Base-by-base conservation (phyloP, 2,329 filamentous ascomycete genomes). In the Clathrospora elynae region DNA sequence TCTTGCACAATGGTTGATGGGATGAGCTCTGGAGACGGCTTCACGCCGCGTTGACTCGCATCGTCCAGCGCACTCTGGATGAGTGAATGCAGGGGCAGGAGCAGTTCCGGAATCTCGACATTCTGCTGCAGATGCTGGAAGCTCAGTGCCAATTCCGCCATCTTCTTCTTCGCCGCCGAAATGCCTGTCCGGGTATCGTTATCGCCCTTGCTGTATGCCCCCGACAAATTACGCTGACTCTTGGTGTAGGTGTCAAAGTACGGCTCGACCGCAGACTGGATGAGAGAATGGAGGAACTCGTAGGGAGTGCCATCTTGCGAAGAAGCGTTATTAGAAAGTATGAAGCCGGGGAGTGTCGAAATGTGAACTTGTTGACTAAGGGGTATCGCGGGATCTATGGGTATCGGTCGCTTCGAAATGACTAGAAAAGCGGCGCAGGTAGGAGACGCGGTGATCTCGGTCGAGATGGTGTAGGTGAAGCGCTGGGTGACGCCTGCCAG, bases 201-300 rank as follows among this genome's bases (percentile, higher is more conserved):
- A 62, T 97, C 91, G 13, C 87, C 82, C 61, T 90, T 84, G 52
- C 84, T 85, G 64, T 88, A 86, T 40, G 70, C 59, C n/a, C 61
- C 63, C n/a, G 61, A 57, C 50, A 58, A 50, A 25, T 61, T 64
- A 32, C 67, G 66, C 55, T 68, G 66, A 40, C 55, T 87, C 74
- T 90, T 92, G 45, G 91, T 95, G 70, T 90, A 95, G 59, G 91
- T 92, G 76, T 99, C 92, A 68, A 99, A 99, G 73, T 96, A 97
- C 25, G 95, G 93, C 61, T 89, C 90, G 66, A 99, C 78, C 56
- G 88, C 90, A 68, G 90, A 86, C 72, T 96, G 91, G 55, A 99
- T 83, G 61, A 96, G 82, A 45, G 92, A 90, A 74, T 96, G 90
- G 50, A 99, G 78, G 59, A 92, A 86, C 73, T 97, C 92, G 73